A percentile compares a stretch with the other conserved stretches of the same genome.
phyloP scores from a whole-genome alignment of 331 rosid genomes.

The Cydonia oblonga region DNA sequence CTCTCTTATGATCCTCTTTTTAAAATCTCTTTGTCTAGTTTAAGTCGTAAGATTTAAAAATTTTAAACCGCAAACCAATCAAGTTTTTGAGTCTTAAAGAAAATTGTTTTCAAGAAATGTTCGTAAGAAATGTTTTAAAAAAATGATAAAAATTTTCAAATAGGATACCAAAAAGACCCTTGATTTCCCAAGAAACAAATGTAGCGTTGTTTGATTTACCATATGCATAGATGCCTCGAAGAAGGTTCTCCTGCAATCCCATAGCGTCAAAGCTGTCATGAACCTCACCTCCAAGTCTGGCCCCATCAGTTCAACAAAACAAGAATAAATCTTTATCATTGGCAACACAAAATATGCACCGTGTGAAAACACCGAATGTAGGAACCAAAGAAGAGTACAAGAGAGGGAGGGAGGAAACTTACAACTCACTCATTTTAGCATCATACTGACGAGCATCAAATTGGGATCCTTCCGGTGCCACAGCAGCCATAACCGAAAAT shows the following conservation, averaged over 20 bases:
- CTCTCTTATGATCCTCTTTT: too few species aligned
- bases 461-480: constrained; percentile 54
- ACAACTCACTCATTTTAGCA: constrained; percentile 64
- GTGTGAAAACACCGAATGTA: background rate
- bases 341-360: background rate
- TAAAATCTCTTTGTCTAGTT: too few species aligned
- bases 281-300: constrained; percentile 55
- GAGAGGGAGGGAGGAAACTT: constrained; percentile 5
- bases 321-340: constrained; percentile 1
- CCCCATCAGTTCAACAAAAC: constrained; percentile 17
- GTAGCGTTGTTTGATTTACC: constrained; percentile 23
- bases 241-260: constrained; percentile 77
- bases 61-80: too few species aligned
- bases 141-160: too few species aligned
- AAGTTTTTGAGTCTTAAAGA: too few species aligned
- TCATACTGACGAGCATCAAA: constrained; percentile 56
- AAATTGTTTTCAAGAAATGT: too few species aligned
- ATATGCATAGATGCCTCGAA: constrained; percentile 68
- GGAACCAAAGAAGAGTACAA: background rate
- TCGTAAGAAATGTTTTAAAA: too few species aligned
- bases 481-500: constrained; percentile 49
- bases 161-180: too few species aligned
- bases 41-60: too few species aligned
- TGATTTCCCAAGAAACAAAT: background rate
- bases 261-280: constrained; percentile 51